Evolutionary conservation across 2,329 filamentous ascomycete species (phyloP).

Genomic region (Colletotrichum falcatum): DNA sequence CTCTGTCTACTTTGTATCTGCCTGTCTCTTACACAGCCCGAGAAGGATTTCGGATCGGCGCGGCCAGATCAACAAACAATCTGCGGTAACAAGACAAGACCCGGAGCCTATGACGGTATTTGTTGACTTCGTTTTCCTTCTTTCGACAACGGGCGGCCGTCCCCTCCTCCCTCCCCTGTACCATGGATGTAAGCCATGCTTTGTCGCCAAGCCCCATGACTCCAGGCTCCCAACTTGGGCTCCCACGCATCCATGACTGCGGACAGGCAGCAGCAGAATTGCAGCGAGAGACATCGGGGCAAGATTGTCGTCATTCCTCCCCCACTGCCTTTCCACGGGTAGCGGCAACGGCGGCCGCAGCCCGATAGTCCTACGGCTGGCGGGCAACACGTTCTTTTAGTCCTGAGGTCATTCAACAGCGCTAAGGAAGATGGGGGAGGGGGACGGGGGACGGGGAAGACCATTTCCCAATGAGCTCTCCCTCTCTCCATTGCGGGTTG

Average conservation of each 20-base stretch:
- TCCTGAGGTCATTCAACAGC: not conserved
- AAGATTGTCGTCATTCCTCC: not conserved
- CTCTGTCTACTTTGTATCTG: not conserved
- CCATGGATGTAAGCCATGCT: no score
- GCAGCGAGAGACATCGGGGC: not conserved
- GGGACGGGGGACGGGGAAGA: no score
- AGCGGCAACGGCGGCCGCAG: not conserved
- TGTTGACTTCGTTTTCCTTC: not conserved
- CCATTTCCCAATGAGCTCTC: not conserved
- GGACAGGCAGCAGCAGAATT: slow-evolving; percentile 7
- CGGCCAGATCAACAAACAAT: no score
- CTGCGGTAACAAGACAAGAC: no score
- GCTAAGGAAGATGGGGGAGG: no score
- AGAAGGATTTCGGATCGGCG: not conserved
- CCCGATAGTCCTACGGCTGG: not conserved
- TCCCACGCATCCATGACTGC: no score
- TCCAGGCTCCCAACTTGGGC: slow-evolving; percentile 2
- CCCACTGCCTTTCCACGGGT: not conserved
- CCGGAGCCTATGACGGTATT: not conserved
- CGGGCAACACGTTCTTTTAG: not conserved
- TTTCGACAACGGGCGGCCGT: not conserved
- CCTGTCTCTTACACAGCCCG: not conserved
- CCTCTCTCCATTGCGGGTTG: not conserved
- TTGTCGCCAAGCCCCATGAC: not conserved
- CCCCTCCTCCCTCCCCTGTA: not conserved